Evolutionary conservation across 164 flowering plant species (phyloP).

Genomic region (Brasenia schreberi): DNA sequence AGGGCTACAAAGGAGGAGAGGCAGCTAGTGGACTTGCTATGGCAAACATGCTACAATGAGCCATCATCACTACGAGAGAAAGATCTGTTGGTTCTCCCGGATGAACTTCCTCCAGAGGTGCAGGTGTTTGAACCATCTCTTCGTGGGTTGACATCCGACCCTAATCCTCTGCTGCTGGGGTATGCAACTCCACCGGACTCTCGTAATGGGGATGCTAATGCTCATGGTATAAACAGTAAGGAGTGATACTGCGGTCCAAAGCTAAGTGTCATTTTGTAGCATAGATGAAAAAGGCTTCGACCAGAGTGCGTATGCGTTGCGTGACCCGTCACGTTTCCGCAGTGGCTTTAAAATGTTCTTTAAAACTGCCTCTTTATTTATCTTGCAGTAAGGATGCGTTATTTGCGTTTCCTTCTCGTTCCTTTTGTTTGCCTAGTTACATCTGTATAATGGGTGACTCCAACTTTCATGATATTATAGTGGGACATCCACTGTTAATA

Average conservation of each 20-base stretch:
- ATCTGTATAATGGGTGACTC: too few species aligned
- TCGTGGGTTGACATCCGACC: slow-evolving; percentile 51
- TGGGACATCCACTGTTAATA: too few species aligned
- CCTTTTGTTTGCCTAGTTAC: too few species aligned
- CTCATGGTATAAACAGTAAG: neutral
- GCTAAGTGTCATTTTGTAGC: neutral
- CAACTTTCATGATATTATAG: too few species aligned
- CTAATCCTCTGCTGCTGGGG: slow-evolving; percentile 39
- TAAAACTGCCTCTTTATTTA: too few species aligned
- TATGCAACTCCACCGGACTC: slow-evolving; percentile 14
- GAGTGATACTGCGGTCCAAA: neutral
- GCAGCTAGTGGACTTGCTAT: slow-evolving; percentile 74
- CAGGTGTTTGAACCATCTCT: slow-evolving; percentile 75
- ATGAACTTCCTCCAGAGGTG: slow-evolving; percentile 68
- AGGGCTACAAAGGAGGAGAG: slow-evolving; percentile 85
- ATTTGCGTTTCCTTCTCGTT: too few species aligned
- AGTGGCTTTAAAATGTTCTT: too few species aligned
- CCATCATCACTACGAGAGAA: slow-evolving; percentile 72
- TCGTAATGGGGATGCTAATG: slow-evolving; percentile 1
- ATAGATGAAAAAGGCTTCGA: neutral
- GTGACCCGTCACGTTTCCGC: too few species aligned
- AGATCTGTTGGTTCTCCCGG: slow-evolving; percentile 72
- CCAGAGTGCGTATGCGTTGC: too few species aligned
- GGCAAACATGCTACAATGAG: slow-evolving; percentile 66
- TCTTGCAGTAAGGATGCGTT: too few species aligned